Conservation (phyloP, 2,329 filamentous ascomycete species). For the Fusarium secorum region DNA sequence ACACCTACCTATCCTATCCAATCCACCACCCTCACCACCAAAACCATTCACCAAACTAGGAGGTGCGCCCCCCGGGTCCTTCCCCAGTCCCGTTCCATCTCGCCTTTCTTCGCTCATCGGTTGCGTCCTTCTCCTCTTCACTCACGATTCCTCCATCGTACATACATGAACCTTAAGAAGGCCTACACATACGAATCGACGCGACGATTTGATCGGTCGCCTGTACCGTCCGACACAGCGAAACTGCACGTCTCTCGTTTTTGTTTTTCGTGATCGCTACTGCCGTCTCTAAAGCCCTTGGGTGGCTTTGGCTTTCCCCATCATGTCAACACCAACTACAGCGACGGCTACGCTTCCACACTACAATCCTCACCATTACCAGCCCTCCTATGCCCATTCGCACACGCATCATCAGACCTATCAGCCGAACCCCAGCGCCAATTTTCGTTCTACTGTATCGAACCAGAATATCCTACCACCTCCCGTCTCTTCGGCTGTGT, state of each 20-base stretch:
- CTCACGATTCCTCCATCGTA: constrained; percentile 19
- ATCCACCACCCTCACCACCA: constrained; percentile 27
- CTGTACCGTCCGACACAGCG: constrained; percentile 34
- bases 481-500: constrained; percentile 40
- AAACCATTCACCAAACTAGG: constrained; percentile 32
- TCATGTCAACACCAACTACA: constrained; percentile 84
- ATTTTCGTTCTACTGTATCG: constrained; percentile 43
- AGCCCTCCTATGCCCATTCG: constrained; percentile 59
- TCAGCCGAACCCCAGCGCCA: constrained; percentile 40
- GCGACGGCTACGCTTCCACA: constrained; percentile 76
- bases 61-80: constrained; percentile 29
- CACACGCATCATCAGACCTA: constrained; percentile 46
- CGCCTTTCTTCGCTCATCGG: constrained; percentile 33
- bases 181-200: constrained; percentile 28
- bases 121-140: constrained; percentile 30
- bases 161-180: constrained; percentile 14
- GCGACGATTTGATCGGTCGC: constrained; percentile 21
- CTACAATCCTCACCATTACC: constrained; percentile 71
- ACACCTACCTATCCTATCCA: background rate
- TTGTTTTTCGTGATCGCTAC: constrained; percentile 23
- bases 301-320: constrained; percentile 38
- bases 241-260: constrained; percentile 7
- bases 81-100: constrained; percentile 34
- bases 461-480: constrained; percentile 43
- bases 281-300: constrained; percentile 30